These are phyloP conservation scores for Penicillium turbatum DNA, from an alignment of 495 filamentous ascomycete species.

Conservation along the genomic window DNA sequence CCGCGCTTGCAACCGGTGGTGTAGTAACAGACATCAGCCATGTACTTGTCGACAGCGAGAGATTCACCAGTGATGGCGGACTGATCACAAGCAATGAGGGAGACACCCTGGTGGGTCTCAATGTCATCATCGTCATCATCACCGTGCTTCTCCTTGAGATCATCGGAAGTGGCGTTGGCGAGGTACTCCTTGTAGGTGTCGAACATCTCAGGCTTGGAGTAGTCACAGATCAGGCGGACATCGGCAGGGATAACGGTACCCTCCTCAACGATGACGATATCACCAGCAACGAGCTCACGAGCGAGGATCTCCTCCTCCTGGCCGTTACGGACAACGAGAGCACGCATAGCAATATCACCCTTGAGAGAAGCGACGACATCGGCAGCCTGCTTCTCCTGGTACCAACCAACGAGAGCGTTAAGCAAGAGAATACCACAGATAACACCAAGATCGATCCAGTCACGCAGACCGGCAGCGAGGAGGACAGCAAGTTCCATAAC, in stretches of 20 bases:
- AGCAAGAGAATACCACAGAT: slow-evolving; percentile 78
- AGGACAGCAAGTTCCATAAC: slow-evolving; percentile 84
- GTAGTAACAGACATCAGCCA: slow-evolving; percentile 68
- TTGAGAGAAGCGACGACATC: slow-evolving; percentile 77
- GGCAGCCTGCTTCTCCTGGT: slow-evolving; percentile 82
- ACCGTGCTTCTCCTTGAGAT: slow-evolving; percentile 59
- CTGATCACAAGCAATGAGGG: slow-evolving; percentile 66
- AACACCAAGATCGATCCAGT: slow-evolving; percentile 84
- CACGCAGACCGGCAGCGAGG: slow-evolving; percentile 71
- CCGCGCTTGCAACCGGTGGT: slow-evolving; percentile 77
- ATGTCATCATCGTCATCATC: slow-evolving; percentile 55
- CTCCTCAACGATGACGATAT: slow-evolving; percentile 77
- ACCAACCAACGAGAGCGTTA: slow-evolving; percentile 79
- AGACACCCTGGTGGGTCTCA: slow-evolving; percentile 56
- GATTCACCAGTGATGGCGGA: slow-evolving; percentile 77
- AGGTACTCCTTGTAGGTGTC: slow-evolving; percentile 66
- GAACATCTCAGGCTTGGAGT: slow-evolving; percentile 64
- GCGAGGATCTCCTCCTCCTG: slow-evolving; percentile 68
- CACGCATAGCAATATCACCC: slow-evolving; percentile 81
- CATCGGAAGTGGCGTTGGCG: slow-evolving; percentile 52
- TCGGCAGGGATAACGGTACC: slow-evolving; percentile 72
- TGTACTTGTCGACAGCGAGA: slow-evolving; percentile 74
- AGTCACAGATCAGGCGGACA: slow-evolving; percentile 72
- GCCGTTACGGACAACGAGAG: slow-evolving; percentile 67
- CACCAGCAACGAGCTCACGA: slow-evolving; percentile 74